Base-by-base conservation (phyloP, 2,329 filamentous ascomycete species). In the Arthrobotrys musiformis region DNA sequence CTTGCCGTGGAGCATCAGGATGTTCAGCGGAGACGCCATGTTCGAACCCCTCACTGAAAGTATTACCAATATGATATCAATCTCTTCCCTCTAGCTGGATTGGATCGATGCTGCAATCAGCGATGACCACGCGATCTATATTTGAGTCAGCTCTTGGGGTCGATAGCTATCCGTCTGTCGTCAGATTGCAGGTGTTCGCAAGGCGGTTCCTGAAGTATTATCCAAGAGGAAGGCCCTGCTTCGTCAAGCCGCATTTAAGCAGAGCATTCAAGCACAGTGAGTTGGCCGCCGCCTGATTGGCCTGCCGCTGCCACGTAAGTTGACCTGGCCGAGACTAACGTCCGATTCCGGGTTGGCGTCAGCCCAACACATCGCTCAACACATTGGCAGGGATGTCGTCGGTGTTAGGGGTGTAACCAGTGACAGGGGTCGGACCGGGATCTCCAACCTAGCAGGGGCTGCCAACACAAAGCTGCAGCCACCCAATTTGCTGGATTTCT, bases 1-100 rank as follows among this genome's bases (percentile, higher is more conserved):
- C 85, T 88, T 91, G 84, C 90, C 87, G 68, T 82, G 81, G 44
- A 82, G 81, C 78, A 81, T 81, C 52, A 81, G 79, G 26, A 80
- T 78, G 62, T 78, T 78, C n/a, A 78, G 58, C 11, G 58, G 17
- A 30, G 60, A 24, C 63, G 48, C 48, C 58, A 64, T 69, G 46
- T 64, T 54, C 26, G 54, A n/a, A n/a, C n/a, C n/a, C n/a, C n/a
- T n/a, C n/a, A n/a, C n/a, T n/a, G n/a, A n/a, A n/a, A n/a, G n/a
- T n/a, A n/a, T n/a, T n/a, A n/a, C n/a, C n/a, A n/a, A n/a, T n/a
- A n/a, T n/a, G n/a, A n/a, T n/a, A n/a, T n/a, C n/a, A n/a, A n/a
- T n/a, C n/a, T n/a, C n/a, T n/a, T n/a, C n/a, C n/a, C n/a, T n/a
- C n/a, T n/a, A 42, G 42, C 22, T 11, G 22, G 22, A 7, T 4